Percentiles rank a stretch among this genome's conserved stretches.
These are phyloP conservation scores for Eimeria praecox DNA, from an alignment of 169 alveolate genomes.

Conservation along the genomic window DNA sequence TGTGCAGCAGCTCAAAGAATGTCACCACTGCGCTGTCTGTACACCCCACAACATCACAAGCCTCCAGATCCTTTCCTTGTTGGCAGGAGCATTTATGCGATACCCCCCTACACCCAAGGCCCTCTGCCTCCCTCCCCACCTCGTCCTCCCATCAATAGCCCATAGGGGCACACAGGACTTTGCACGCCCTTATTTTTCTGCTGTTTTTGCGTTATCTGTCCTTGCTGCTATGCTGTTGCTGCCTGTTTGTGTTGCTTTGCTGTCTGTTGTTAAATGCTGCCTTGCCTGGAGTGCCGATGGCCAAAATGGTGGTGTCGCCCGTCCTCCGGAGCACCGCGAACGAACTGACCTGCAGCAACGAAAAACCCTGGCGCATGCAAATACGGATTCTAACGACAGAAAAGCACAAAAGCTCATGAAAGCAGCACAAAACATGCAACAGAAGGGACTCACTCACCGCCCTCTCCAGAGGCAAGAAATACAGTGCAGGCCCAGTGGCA, in stretches of 20 bases:
- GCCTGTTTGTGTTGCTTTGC: too few relatives aligned
- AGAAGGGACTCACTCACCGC: neutral
- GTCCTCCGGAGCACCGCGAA: constrained; percentile 42
- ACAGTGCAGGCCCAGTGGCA: neutral
- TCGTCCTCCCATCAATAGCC: too few relatives aligned
- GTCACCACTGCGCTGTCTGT: neutral
- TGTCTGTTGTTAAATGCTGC: too few relatives aligned
- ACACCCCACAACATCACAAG: neutral
- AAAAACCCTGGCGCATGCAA: too few relatives aligned
- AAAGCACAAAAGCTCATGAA: neutral
- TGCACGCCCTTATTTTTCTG: too few relatives aligned
- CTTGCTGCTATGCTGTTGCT: neutral
- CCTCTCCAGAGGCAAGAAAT: neutral
- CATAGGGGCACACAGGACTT: too few relatives aligned
- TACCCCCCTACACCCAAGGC: too few relatives aligned
- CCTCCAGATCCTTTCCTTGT: too few relatives aligned
- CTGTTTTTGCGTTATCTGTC: neutral
- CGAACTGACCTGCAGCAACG: neutral
- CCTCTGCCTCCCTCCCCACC: too few relatives aligned
- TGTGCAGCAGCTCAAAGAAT: constrained; percentile 1
- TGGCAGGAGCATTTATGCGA: too few relatives aligned
- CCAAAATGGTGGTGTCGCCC: constrained; percentile 4
- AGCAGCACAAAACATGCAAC: neutral
- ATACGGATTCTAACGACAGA: neutral
- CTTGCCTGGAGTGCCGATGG: neutral